These are phyloP conservation scores for Echites panduratus DNA, from an alignment of 257 asterid species.

Conservation along the genomic window DNA sequence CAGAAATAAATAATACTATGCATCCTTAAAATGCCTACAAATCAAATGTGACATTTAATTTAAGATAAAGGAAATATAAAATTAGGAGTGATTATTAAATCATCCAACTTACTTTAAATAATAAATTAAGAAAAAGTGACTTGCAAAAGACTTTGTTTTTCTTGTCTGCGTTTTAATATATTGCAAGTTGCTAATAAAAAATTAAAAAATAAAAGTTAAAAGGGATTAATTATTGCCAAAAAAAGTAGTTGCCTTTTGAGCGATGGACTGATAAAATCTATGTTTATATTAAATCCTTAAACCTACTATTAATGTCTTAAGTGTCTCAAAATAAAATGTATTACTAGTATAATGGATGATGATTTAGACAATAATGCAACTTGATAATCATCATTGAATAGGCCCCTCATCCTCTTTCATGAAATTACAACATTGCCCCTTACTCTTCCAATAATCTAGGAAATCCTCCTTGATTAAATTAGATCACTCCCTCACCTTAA, in stretches of 20 bases:
- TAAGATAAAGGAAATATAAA: too few relatives aligned
- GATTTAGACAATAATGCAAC: constrained; percentile 3
- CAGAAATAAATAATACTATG: too few relatives aligned
- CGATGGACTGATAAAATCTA: neutral
- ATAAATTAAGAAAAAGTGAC: neutral
- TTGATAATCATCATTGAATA: neutral
- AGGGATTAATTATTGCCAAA: constrained; percentile 14
- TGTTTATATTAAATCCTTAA: constrained; percentile 16
- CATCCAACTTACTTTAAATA: neutral
- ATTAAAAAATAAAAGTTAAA: neutral
- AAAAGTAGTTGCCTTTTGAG: constrained; percentile 28
- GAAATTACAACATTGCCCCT: too few relatives aligned
- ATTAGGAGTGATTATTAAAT: neutral
- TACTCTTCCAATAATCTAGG: too few relatives aligned
- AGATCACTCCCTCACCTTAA: too few relatives aligned
- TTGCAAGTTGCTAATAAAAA: constrained; percentile 34
- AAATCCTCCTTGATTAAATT: too few relatives aligned
- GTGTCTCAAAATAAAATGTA: neutral
- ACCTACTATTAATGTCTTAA: constrained; percentile 20
- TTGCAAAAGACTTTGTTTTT: neutral
- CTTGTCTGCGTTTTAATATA: neutral
- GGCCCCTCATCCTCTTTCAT: too few relatives aligned
- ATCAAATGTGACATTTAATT: too few relatives aligned
- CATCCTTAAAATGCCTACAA: too few relatives aligned
- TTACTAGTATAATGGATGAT: constrained; percentile 6